Evolutionary conservation across 371 early-diverging fungal genomes (phyloP).

Genomic region (Rhizopus arrhizus): DNA sequence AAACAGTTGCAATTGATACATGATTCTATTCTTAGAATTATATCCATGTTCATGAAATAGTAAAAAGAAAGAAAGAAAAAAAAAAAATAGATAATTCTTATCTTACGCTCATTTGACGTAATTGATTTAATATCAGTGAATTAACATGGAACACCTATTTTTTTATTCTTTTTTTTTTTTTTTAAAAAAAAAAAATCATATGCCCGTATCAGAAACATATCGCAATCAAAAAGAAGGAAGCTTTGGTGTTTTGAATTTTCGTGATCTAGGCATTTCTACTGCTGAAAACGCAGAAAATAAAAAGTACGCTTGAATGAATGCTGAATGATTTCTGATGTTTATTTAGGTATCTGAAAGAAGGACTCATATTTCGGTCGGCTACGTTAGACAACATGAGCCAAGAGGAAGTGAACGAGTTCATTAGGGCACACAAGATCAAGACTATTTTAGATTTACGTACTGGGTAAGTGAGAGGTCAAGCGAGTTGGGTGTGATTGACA

Average conservation of each 20-base stretch:
- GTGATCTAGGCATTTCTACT: constrained; percentile 33
- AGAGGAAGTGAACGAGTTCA: constrained; percentile 30
- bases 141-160: neutral
- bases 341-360: constrained; percentile 32
- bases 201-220: constrained; percentile 17
- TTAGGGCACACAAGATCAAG: constrained; percentile 26
- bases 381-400: constrained; percentile 33
- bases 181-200: neutral
- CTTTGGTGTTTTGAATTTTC: constrained; percentile 34
- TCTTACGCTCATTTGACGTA: too few relatives aligned
- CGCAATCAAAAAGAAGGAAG: constrained; percentile 23
- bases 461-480: constrained; percentile 5
- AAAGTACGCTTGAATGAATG: constrained; percentile 14
- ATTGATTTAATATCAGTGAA: too few relatives aligned
- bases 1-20: too few relatives aligned
- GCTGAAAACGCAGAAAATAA: constrained; percentile 25
- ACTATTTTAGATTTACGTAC: constrained; percentile 29
- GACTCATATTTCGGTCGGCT: constrained; percentile 33
- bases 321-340: neutral
- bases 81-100: neutral
- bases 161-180: constrained; percentile 2
- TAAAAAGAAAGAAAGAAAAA: too few relatives aligned
- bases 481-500: too few relatives aligned
- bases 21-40: too few relatives aligned
- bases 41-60: too few relatives aligned